Base-by-base conservation (phyloP, 805 yeast species). In the Clavispora carvajalis region DNA sequence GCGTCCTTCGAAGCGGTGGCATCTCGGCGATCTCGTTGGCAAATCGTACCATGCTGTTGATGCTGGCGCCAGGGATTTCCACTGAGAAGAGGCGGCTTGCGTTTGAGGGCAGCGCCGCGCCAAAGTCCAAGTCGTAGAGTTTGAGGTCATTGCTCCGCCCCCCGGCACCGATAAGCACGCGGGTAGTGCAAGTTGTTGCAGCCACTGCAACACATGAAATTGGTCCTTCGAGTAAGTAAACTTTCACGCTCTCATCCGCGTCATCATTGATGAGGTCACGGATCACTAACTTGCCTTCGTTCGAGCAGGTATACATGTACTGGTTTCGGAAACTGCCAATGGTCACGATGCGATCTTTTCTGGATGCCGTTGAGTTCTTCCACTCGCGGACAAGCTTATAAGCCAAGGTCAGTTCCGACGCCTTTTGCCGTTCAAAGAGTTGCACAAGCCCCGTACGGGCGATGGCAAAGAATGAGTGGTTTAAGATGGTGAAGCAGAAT, bases 241-340 rank as follows among this genome's bases (percentile, higher is more conserved):
- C 58, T 41, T 49, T 51, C 38, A 53, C 61, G 28, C 60, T 55
- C 19, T 51, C 55, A 33, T 59, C 52, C 21, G 58, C 60, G 45
- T 65, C 70, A 41, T 65, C 70, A 40, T 65, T 58, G 25, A 63
- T 52, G 35, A 65, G 48, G 40, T 65, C 70, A 15, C 67, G 54
- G n/a, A 65, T 44, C 11, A 63, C 51, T 18, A 65, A 42, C 35
- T 57, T 57, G n/a, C 70, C 70, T 19, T 59, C 63, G 16, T 39
- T 40, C 7, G 66, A 58, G 39, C 70, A 63, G 26, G 60, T 60
- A 42, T 55, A 62, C 29, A 65, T 50, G 44, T 50, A 64, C 41
- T 56, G 62, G 24, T 54, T 41, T 25, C 54, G 45, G 19, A 60
- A 37, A 18, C 60, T 45, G 3, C 64, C 66, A 7, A 61, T 33